Evolutionary conservation across 805 yeast genomes (phyloP), one percentile per base, ranked within the genome.

Genomic region (Kluyveromyces nonfermentans): DNA sequence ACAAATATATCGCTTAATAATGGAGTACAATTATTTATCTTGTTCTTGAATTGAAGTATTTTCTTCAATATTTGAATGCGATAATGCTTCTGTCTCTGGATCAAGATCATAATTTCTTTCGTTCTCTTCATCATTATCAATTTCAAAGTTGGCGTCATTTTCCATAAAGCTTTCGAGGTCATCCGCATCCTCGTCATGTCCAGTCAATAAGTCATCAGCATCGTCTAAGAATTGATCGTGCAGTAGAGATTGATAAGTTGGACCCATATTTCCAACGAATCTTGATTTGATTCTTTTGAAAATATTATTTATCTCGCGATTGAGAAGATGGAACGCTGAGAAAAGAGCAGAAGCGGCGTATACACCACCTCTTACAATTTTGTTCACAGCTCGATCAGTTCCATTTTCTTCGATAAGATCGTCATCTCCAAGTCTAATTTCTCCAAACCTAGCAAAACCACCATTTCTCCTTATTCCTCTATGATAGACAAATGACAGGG

Each of bases 401-500:
- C 59, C 51, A 50, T 80, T 82, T 48, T 84, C 77, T 56, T 82
- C 89, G 39, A 82, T 74, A 4, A 47, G 73, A 41, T 77, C 83
- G 25, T 80, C 87, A 31, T 80, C 87, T 40, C 87, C 95, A 37
- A 89, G 71, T 50, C 94, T 71, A 47, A 89, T 89, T 60, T 84
- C 94, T 15, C 96, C 96, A 60, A 86, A 80, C 53, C 85, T 71
- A 30, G 76, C 64, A 59, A 82, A 78, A 0, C 88, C 88, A 19
- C 89, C 89, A 57, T 82, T 82, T 52, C 88, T 70, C 46, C 85
- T 77, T 47, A 85, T 78, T 42, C 94, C 95, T 55, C 81, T 76
- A 48, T 84, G 87, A 60, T 84, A 88, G 18, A 87, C 79, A 57
- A 85, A 76, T 12, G 34, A n/a, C 6, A 28, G 33, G 4, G 31